phyloP scores from a whole-genome alignment of 176 grass and related monocot genomes.

The Alopecurus myosuroides region DNA sequence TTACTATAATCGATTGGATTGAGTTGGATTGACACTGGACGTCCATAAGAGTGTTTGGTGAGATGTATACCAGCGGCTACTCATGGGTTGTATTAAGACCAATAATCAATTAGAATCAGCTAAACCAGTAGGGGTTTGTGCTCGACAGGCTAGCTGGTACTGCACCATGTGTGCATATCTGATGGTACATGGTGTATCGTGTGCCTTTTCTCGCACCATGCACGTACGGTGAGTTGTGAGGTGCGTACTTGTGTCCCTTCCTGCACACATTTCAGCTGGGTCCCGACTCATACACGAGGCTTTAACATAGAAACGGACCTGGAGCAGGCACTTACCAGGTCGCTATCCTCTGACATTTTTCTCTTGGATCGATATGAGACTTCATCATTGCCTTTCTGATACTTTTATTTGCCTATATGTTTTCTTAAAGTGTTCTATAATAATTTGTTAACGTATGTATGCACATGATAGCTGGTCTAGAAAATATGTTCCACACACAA shows the following conservation, averaged over 20 bases:
- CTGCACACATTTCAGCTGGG: conserved; percentile 20
- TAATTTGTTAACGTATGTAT: not conserved
- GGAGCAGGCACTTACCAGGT: conserved; percentile 25
- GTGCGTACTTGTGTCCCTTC: conserved; percentile 4
- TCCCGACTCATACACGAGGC: conserved; percentile 14
- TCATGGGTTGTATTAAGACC: not conserved
- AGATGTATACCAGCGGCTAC: not conserved
- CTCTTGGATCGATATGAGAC: conserved; percentile 8
- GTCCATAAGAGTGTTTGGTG: not conserved
- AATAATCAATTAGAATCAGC: not conserved
- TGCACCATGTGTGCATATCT: conserved; percentile 22
- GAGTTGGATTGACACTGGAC: not conserved
- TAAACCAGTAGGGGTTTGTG: not conserved
- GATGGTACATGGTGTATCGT: conserved; percentile 6
- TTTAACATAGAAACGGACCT: conserved; percentile 34
- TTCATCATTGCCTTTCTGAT: conserved; percentile 19
- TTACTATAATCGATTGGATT: not conserved
- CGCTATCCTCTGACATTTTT: conserved; percentile 28
- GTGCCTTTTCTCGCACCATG: conserved; percentile 14
- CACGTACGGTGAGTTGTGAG: not conserved
- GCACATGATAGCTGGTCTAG: not conserved
- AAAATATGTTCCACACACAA: not conserved
- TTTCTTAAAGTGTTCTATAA: not conserved
- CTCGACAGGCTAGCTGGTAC: conserved; percentile 8
- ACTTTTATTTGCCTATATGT: not conserved